Conservation (phyloP, 2,329 filamentous ascomycete species). For the Parastagonospora nodorum region DNA sequence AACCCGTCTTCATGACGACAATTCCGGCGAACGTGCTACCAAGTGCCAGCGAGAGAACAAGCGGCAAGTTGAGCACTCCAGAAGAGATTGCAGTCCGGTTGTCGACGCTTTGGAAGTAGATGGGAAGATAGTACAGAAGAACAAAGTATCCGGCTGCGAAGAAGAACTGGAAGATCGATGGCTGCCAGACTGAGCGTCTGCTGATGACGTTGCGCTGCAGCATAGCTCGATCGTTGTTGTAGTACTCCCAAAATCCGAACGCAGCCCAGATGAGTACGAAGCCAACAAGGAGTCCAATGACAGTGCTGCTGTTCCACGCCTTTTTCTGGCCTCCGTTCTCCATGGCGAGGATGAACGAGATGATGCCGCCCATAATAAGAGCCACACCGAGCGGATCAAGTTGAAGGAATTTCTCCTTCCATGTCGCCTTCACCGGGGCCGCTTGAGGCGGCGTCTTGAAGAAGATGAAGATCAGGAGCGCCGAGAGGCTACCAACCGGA, state of each 20-base stretch:
- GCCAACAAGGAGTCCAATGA: conserved; percentile 54
- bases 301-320: conserved; percentile 38
- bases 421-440: conserved; percentile 21
- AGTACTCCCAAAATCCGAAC: conserved; percentile 46
- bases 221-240: conserved; percentile 48
- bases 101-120: conserved; percentile 56
- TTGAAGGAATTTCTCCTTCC: conserved; percentile 48
- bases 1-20: conserved; percentile 33
- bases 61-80: conserved; percentile 51
- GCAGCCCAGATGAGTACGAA: conserved; percentile 45
- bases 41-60: conserved; percentile 44
- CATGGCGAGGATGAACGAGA: conserved; percentile 53
- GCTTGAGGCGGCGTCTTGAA: conserved; percentile 43
- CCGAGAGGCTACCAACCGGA: conserved; percentile 50
- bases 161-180: conserved; percentile 46
- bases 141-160: conserved; percentile 44
- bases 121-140: conserved; percentile 54
- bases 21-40: conserved; percentile 5
- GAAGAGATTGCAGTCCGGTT: conserved; percentile 42
- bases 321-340: conserved; percentile 49
- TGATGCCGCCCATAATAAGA: conserved; percentile 47
- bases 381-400: conserved; percentile 52
- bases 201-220: conserved; percentile 47
- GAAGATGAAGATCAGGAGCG: conserved; percentile 48
- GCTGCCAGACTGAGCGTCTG: conserved; percentile 43